Conservation (phyloP, 2,329 filamentous ascomycete genomes). For the Cladophialophora bantiana region DNA sequence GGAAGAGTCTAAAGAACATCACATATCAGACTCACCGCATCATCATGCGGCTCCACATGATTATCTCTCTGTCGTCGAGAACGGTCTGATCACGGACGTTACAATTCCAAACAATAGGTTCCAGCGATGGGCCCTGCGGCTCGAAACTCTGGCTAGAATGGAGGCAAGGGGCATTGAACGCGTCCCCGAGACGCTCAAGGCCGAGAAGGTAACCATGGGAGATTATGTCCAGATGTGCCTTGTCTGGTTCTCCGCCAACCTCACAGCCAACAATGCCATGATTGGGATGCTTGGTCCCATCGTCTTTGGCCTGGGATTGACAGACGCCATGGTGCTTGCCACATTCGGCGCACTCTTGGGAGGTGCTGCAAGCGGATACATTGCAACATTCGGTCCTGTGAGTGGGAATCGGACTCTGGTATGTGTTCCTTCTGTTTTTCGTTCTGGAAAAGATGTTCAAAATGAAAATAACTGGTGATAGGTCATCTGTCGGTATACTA, state of each 20-base stretch:
- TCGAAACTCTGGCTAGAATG: too few species aligned
- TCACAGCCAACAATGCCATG: slow-evolving; percentile 52
- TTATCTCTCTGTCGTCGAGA: too few species aligned
- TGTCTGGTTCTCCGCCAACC: slow-evolving; percentile 51
- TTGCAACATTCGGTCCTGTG: slow-evolving; percentile 51
- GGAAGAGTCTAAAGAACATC: too few species aligned
- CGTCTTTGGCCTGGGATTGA: slow-evolving; percentile 49
- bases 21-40: too few species aligned
- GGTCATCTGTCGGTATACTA: too few species aligned
- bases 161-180: slow-evolving; percentile 11
- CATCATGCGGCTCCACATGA: too few species aligned
- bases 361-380: slow-evolving; percentile 48
- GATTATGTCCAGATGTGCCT: slow-evolving; percentile 43
- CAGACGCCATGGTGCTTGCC: slow-evolving; percentile 49
- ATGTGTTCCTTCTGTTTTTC: too few species aligned
- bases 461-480: too few species aligned
- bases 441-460: too few species aligned
- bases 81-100: too few species aligned
- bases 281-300: slow-evolving; percentile 53
- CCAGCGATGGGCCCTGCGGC: too few species aligned
- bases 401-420: slow-evolving; percentile 55
- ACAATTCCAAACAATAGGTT: too few species aligned
- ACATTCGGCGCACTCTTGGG: slow-evolving; percentile 49
- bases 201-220: not conserved
- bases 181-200: slow-evolving; percentile 6